Evolutionary conservation across 169 alveolate genomes (phyloP).

Genomic region (Plasmodium yoelii): DNA sequence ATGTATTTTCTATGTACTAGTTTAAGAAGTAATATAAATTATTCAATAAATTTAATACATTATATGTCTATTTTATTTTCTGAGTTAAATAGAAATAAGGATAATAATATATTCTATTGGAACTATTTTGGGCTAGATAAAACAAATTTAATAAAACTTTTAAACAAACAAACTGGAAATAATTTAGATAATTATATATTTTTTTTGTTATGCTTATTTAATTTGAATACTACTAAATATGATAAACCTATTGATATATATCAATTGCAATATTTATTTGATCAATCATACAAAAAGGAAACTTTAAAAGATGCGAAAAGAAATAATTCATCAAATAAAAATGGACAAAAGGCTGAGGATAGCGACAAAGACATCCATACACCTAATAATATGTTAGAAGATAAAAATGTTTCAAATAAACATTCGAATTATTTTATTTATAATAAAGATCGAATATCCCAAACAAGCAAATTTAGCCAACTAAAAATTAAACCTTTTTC

Average conservation of each 20-base stretch:
- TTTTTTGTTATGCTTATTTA: constrained; percentile 24
- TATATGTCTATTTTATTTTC: constrained; percentile 59
- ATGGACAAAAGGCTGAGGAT: too few relatives aligned
- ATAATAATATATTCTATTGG: constrained; percentile 23
- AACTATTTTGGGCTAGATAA: constrained; percentile 49
- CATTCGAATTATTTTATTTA: background rate
- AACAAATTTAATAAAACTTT: background rate
- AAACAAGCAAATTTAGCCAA: background rate
- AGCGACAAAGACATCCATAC: too few relatives aligned
- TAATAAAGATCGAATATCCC: background rate
- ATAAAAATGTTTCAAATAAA: too few relatives aligned
- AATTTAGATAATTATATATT: constrained; percentile 32
- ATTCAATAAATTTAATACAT: constrained; percentile 21
- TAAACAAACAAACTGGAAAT: background rate
- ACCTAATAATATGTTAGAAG: too few relatives aligned
- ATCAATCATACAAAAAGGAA: background rate
- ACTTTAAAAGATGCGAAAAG: background rate
- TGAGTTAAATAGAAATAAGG: constrained; percentile 18
- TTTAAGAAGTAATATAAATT: constrained; percentile 60
- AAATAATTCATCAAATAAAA: background rate
- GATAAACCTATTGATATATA: constrained; percentile 10
- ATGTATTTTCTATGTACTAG: constrained; percentile 66
- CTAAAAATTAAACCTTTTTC: constrained; percentile 37
- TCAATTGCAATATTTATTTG: constrained; percentile 11
- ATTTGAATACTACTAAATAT: constrained; percentile 13